Percentiles rank a stretch among this genome's conserved stretches.
Conservation (phyloP, 2,329 filamentous ascomycete genomes). For the Clarireedia monteithiana region DNA sequence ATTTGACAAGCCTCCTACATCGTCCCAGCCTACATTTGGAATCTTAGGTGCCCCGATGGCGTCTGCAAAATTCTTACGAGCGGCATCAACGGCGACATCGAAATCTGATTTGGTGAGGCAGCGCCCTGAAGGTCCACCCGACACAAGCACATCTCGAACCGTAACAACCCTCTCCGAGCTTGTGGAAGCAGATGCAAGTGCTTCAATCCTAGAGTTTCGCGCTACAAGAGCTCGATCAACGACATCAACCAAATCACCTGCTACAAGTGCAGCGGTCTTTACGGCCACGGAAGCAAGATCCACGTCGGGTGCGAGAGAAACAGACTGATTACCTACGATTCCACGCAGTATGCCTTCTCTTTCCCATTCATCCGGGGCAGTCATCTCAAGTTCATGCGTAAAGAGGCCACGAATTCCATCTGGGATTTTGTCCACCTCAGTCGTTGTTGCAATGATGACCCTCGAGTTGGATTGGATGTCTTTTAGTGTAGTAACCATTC, state of each 20-base stretch:
- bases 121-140: slow-evolving; percentile 72
- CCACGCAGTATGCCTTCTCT: slow-evolving; percentile 78
- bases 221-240: slow-evolving; percentile 83
- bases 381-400: slow-evolving; percentile 91
- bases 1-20: slow-evolving; percentile 86
- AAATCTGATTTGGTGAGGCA: slow-evolving; percentile 80
- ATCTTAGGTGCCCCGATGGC: slow-evolving; percentile 97
- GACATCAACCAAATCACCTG: slow-evolving; percentile 88
- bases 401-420: slow-evolving; percentile 86
- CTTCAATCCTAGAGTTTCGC: slow-evolving; percentile 66
- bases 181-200: slow-evolving; percentile 48
- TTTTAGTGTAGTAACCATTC: slow-evolving; percentile 78
- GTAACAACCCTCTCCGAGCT: slow-evolving; percentile 43
- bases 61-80: slow-evolving; percentile 95
- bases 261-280: slow-evolving; percentile 92
- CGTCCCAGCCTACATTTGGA: slow-evolving; percentile 91
- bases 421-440: slow-evolving; percentile 88
- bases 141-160: slow-evolving; percentile 76
- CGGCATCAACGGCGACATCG: slow-evolving; percentile 87
- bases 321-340: slow-evolving; percentile 67
- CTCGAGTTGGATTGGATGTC: slow-evolving; percentile 73
- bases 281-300: slow-evolving; percentile 80
- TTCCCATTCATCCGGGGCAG: slow-evolving; percentile 84
- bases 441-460: slow-evolving; percentile 87
- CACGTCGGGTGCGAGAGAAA: slow-evolving; percentile 74